Evolutionary conservation across 2,329 filamentous ascomycete species (phyloP).

Genomic region (Coniochaeta hoffmannii): DNA sequence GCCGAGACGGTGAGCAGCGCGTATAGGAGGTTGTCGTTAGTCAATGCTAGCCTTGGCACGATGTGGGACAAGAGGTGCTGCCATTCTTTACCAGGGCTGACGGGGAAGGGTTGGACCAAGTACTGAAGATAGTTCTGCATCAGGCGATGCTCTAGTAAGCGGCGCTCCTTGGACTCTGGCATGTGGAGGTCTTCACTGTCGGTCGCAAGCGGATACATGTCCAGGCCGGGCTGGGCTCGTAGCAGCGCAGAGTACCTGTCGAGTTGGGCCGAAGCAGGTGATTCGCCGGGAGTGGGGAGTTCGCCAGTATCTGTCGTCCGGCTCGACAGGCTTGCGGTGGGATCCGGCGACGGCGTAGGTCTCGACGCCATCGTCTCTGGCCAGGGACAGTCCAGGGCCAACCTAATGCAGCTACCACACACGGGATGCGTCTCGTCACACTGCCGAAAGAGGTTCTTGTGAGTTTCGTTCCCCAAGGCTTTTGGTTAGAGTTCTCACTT

Average conservation of each 20-base stretch:
- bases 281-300: not conserved
- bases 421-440: constrained; percentile 17
- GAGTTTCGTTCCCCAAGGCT: not conserved
- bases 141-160: constrained; percentile 19
- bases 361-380: constrained; percentile 1
- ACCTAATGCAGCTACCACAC: constrained; percentile 17
- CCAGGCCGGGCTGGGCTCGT: not conserved
- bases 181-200: constrained; percentile 7
- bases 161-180: constrained; percentile 15
- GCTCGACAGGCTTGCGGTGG: not conserved
- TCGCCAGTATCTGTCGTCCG: not conserved
- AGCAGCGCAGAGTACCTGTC: not conserved
- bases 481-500: too few species aligned
- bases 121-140: constrained; percentile 17
- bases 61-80: constrained; percentile 11
- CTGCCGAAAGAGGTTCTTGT: constrained; percentile 1
- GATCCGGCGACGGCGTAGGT: not conserved
- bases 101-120: constrained; percentile 9
- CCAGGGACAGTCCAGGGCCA: constrained; percentile 16
- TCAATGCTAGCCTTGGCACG: constrained; percentile 14
- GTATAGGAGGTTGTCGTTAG: constrained; percentile 16
- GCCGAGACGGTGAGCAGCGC: constrained; percentile 16
- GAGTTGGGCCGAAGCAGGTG: not conserved
- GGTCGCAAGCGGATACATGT: not conserved
- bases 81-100: constrained; percentile 12